phyloP scores from a whole-genome alignment of 225 moss, liverwort and hornwort species.

The Anthoceros angustus region DNA sequence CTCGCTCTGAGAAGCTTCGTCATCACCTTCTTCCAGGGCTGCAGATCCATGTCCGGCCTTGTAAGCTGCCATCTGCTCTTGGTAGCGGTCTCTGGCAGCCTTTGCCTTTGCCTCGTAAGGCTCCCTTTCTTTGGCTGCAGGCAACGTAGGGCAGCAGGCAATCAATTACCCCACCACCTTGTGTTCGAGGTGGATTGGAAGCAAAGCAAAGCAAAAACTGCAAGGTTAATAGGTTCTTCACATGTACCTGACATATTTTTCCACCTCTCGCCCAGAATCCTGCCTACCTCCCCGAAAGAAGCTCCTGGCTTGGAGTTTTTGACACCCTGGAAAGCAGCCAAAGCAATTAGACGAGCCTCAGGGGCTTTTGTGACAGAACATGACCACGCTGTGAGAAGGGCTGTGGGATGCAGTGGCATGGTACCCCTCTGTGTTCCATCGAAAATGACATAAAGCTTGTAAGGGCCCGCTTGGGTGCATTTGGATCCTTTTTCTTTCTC shows the following conservation, averaged over 20 bases:
- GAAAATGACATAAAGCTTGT: slow-evolving; percentile 73
- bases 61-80: slow-evolving; percentile 64
- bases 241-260: slow-evolving; percentile 64
- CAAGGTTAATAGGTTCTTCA: background rate
- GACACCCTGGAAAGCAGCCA: slow-evolving; percentile 31
- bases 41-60: slow-evolving; percentile 42
- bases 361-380: too few species aligned
- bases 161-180: background rate
- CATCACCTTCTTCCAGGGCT: slow-evolving; percentile 45
- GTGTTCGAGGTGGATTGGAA: background rate
- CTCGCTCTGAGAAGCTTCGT: slow-evolving; percentile 22
- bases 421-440: slow-evolving; percentile 49
- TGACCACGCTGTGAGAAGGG: background rate
- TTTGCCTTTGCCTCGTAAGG: slow-evolving; percentile 62
- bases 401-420: background rate
- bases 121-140: slow-evolving; percentile 44
- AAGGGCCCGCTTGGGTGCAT: slow-evolving; percentile 68
- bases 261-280: slow-evolving; percentile 69
- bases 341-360: too few species aligned
- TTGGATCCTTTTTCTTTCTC: slow-evolving; percentile 83
- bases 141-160: too few species aligned
- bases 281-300: slow-evolving; percentile 42
- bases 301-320: slow-evolving; percentile 42
- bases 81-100: slow-evolving; percentile 68
- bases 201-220: background rate